These are phyloP conservation scores for Senna tora DNA, from an alignment of 306 rosid species.

Conservation along the genomic window DNA sequence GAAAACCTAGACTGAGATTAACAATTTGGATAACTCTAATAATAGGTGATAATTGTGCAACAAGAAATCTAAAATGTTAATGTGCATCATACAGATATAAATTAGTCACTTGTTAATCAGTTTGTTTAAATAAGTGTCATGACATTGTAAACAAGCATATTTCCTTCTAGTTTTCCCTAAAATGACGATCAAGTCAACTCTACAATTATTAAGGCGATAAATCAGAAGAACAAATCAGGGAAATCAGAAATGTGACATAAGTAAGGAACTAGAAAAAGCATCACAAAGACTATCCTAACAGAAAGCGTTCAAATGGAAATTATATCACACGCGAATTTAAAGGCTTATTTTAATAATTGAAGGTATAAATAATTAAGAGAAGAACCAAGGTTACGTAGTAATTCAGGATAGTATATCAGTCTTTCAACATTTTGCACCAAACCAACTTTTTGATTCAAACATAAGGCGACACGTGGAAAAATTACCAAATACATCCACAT, in stretches of 20 bases:
- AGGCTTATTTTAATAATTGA: background rate
- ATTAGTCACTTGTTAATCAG: conserved; percentile 6
- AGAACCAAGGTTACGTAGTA: conserved; percentile 24
- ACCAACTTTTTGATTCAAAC: conserved; percentile 23
- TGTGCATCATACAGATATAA: background rate
- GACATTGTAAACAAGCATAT: background rate
- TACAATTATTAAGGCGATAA: conserved; percentile 3
- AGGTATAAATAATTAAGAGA: conserved; percentile 7
- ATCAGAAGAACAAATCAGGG: conserved; percentile 10
- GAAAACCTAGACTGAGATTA: background rate
- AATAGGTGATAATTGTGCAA: conserved; percentile 2
- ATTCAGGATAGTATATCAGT: conserved; percentile 10
- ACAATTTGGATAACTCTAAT: background rate
- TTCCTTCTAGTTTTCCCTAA: conserved; percentile 10
- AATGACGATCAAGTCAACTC: conserved; percentile 7
- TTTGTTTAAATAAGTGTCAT: conserved; percentile 18
- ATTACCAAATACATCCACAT: background rate
- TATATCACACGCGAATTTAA: background rate
- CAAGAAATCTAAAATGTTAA: background rate
- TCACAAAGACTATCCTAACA: background rate
- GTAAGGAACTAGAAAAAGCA: background rate
- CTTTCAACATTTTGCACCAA: conserved; percentile 27
- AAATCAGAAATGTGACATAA: conserved; percentile 14
- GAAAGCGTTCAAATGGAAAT: conserved; percentile 9
- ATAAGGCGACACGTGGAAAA: background rate